Percentiles rank a stretch among this genome's conserved stretches.
Conservation (phyloP, 2,329 filamentous ascomycete species). For the Cladophialophora yegresii region DNA sequence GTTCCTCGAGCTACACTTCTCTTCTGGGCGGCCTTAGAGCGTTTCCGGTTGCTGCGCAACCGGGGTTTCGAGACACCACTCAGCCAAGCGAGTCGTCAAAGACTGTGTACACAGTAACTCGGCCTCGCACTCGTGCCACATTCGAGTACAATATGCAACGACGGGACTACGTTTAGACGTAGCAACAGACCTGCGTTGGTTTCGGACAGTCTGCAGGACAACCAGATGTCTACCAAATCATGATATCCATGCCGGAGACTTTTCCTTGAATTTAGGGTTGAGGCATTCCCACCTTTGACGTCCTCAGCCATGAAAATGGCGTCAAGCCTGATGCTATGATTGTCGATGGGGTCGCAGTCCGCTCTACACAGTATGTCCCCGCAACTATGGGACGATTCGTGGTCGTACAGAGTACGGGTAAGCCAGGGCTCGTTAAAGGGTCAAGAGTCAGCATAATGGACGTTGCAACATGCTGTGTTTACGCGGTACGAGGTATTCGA, state of each 20-base stretch:
- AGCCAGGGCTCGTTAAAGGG: no score
- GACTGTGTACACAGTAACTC: background rate
- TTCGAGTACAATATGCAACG: background rate
- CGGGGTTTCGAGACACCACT: background rate
- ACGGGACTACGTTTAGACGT: background rate
- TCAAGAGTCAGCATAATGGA: background rate
- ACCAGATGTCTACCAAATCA: background rate
- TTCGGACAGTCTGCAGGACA: background rate
- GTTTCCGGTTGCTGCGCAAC: background rate
- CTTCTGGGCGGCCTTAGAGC: background rate
- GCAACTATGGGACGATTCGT: background rate
- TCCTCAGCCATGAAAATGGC: background rate
- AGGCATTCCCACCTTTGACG: background rate
- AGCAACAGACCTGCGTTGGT: background rate
- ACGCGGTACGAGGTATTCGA: no score
- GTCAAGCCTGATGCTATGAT: background rate
- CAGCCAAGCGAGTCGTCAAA: background rate
- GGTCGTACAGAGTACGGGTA: no score
- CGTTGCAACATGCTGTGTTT: background rate
- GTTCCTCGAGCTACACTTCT: background rate
- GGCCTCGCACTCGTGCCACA: background rate
- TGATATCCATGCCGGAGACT: background rate
- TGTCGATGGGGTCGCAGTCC: background rate
- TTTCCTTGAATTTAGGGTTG: background rate
- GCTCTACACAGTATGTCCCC: background rate